phyloP scores from a whole-genome alignment of 768 basidiomycete genomes.

The Cyathus striatus region DNA sequence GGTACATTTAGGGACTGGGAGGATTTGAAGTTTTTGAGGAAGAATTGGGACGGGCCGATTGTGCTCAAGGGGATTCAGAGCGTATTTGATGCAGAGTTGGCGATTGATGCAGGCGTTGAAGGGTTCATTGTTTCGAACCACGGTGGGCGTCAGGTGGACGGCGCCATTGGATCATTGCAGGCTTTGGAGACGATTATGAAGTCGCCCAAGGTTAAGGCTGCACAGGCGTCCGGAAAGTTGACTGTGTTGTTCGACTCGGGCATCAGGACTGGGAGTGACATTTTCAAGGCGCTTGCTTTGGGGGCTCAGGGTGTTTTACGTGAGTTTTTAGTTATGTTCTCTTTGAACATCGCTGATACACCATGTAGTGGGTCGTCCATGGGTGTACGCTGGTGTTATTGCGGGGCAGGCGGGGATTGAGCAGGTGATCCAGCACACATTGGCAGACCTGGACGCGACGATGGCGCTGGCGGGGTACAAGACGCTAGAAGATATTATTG shows the following conservation, averaged over 20 bases:
- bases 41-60: conserved; percentile 75
- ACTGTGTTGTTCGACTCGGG: conserved; percentile 78
- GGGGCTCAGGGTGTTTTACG: conserved; percentile 79
- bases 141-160: conserved; percentile 75
- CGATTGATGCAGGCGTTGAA: conserved; percentile 57
- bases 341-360: background rate
- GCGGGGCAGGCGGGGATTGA: conserved; percentile 73
- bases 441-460: conserved; percentile 65
- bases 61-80: conserved; percentile 76
- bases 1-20: conserved; percentile 68
- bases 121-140: conserved; percentile 83
- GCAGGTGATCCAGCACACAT: conserved; percentile 60
- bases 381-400: conserved; percentile 66
- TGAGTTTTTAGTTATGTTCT: conserved; percentile 27
- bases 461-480: conserved; percentile 60
- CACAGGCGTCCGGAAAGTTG: conserved; percentile 55
- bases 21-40: conserved; percentile 59
- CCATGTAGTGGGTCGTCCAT: conserved; percentile 61
- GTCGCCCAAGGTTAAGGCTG: conserved; percentile 51
- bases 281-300: conserved; percentile 80
- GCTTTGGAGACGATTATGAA: conserved; percentile 66
- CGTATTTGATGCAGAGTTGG: conserved; percentile 65
- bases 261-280: conserved; percentile 77
- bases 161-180: conserved; percentile 67
- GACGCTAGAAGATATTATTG: conserved; percentile 56